phyloP scores from a whole-genome alignment of 83 land plant genomes.

The Diphasiastrum complanatum region DNA sequence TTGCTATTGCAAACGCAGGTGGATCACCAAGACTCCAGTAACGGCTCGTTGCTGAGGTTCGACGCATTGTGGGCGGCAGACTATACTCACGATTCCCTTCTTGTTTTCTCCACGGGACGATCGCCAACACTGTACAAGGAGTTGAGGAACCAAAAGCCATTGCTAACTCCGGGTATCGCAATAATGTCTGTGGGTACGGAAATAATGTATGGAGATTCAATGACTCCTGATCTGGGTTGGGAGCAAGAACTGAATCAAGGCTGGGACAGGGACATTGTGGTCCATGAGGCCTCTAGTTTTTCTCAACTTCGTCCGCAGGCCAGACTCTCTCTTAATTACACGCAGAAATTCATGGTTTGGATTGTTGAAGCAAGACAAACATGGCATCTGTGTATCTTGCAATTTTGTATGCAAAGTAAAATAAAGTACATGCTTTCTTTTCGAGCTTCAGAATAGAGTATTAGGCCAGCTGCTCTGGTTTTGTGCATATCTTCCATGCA shows the following conservation, averaged over 20 bases:
- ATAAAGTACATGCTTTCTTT: too few species aligned
- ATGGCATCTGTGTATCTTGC: not conserved
- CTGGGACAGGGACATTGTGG: conserved; percentile 70
- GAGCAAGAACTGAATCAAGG: conserved; percentile 64
- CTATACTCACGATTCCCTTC: conserved; percentile 69
- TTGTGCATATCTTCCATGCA: not conserved
- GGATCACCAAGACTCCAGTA: conserved; percentile 82
- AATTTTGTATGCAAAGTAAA: not conserved
- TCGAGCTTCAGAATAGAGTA: too few species aligned
- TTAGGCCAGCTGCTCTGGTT: too few species aligned
- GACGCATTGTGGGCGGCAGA: conserved; percentile 88
- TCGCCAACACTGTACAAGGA: conserved; percentile 88
- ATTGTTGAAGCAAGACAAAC: not conserved
- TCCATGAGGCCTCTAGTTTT: conserved; percentile 64
- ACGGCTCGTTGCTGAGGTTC: conserved; percentile 70
- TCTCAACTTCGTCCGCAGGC: conserved; percentile 81
- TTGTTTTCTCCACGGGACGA: conserved; percentile 96
- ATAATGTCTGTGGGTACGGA: conserved; percentile 99
- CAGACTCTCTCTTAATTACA: not conserved
- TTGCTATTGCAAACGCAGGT: conserved; percentile 45
- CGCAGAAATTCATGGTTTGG: not conserved
- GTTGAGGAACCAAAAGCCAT: conserved; percentile 80
- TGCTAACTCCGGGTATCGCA: conserved; percentile 87
- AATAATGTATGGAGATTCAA: conserved; percentile 76
- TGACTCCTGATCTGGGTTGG: conserved; percentile 95